These are phyloP conservation scores for Scopulariopsis brevicaulis DNA, from an alignment of 2,329 filamentous ascomycete species.

Conservation along the genomic window DNA sequence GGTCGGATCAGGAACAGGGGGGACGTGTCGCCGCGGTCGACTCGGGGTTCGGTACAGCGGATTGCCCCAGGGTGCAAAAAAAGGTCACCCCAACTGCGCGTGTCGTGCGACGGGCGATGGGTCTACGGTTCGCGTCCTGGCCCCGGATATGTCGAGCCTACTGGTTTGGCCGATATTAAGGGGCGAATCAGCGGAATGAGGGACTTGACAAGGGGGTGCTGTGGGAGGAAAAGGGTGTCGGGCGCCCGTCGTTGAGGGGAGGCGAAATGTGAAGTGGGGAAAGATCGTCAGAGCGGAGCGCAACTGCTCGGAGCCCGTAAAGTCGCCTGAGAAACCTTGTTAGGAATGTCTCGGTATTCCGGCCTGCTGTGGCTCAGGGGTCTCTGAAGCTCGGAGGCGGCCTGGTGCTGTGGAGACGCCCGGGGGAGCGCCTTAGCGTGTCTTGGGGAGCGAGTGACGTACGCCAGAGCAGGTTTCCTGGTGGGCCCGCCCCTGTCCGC, in stretches of 20 bases:
- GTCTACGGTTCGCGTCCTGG: background rate
- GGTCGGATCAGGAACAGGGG: background rate
- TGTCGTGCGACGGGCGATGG: background rate
- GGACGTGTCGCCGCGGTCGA: background rate
- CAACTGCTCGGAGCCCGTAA: background rate
- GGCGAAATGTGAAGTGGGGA: slow-evolving; percentile 4
- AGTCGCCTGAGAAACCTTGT: background rate
- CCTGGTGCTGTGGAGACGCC: background rate
- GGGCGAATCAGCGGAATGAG: slow-evolving; percentile 3
- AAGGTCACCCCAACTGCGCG: background rate
- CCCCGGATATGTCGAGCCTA: background rate
- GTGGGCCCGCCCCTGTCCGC: background rate
- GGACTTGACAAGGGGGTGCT: background rate
- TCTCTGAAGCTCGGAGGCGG: background rate
- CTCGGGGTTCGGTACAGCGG: background rate
- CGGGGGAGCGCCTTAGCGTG: background rate
- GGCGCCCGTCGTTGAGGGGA: background rate
- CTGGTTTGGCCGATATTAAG: slow-evolving; percentile 2
- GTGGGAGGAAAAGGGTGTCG: background rate
- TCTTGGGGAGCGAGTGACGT: background rate
- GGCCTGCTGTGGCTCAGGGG: background rate
- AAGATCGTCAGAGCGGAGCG: background rate
- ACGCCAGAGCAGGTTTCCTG: background rate
- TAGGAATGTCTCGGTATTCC: background rate
- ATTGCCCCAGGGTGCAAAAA: background rate